Evolutionary conservation across 805 yeast species (phyloP).

Genomic region (Nakazawaea ambrosiae): DNA sequence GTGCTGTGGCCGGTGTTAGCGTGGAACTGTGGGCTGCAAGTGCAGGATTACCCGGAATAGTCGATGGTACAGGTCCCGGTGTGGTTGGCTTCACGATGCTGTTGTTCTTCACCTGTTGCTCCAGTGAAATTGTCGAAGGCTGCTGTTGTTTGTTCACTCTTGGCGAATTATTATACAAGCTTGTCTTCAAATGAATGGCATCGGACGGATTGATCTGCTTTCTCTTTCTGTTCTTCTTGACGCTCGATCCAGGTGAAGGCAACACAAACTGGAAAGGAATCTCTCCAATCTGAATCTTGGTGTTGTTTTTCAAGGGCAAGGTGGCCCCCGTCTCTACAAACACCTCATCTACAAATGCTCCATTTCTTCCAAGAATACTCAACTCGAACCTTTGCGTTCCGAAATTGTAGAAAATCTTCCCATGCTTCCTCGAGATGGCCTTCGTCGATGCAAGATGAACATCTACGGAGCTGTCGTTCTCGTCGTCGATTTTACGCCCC

Average conservation of each 20-base stretch:
- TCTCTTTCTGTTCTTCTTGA: conserved; percentile 19
- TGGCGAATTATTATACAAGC: conserved; percentile 29
- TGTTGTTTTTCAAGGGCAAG: conserved; percentile 74
- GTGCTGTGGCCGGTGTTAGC: no score
- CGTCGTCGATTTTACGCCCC: conserved; percentile 82
- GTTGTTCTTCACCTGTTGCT: neutral
- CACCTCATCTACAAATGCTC: conserved; percentile 90
- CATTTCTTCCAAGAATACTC: conserved; percentile 88
- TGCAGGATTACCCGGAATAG: conserved; percentile 1
- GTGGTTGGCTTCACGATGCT: neutral
- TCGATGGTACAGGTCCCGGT: neutral
- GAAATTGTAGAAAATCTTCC: conserved; percentile 92
- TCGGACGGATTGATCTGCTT: conserved; percentile 53
- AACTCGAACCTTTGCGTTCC: conserved; percentile 93
- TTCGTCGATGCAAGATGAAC: conserved; percentile 89
- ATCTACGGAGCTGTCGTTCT: conserved; percentile 60
- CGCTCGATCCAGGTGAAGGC: conserved; percentile 54
- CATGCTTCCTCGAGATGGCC: conserved; percentile 91
- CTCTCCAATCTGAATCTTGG: conserved; percentile 89
- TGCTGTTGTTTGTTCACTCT: conserved; percentile 11
- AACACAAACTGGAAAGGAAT: conserved; percentile 82
- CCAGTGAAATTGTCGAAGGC: conserved; percentile 10
- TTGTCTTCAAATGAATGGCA: conserved; percentile 49
- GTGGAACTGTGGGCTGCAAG: conserved; percentile 8
- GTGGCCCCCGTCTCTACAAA: conserved; percentile 91